phyloP scores from a whole-genome alignment of 208 protist species.

The Acanthamoeba divionensis region DNA sequence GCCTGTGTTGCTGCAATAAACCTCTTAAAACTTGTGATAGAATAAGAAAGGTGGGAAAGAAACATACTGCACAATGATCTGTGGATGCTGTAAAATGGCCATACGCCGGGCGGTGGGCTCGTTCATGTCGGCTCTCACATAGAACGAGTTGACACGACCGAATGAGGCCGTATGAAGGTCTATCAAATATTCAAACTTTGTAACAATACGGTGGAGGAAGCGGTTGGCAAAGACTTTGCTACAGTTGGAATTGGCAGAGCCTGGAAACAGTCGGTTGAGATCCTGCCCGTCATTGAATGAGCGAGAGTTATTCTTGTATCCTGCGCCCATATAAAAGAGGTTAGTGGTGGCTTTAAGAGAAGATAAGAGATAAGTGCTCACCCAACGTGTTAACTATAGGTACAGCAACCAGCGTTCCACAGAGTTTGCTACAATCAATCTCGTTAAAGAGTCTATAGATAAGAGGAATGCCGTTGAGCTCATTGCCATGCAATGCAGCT shows the following conservation, averaged over 20 bases:
- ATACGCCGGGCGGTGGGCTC: slow-evolving; percentile 44
- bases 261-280: slow-evolving; percentile 67
- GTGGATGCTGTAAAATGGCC: slow-evolving; percentile 64
- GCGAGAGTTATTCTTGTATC: slow-evolving; percentile 34
- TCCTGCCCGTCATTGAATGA: slow-evolving; percentile 60
- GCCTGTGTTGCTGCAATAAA: slow-evolving; percentile 60
- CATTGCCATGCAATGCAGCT: slow-evolving; percentile 59
- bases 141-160: slow-evolving; percentile 68
- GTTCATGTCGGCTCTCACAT: slow-evolving; percentile 71
- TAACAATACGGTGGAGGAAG: slow-evolving; percentile 54
- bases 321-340: background rate
- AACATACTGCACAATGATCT: slow-evolving; percentile 64
- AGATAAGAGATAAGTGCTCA: background rate
- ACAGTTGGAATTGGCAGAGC: slow-evolving; percentile 43
- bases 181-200: slow-evolving; percentile 66
- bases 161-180: slow-evolving; percentile 66
- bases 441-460: slow-evolving; percentile 53
- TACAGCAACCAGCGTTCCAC: slow-evolving; percentile 56
- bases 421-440: slow-evolving; percentile 42
- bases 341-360: background rate
- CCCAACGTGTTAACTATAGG: slow-evolving; percentile 51
- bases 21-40: background rate
- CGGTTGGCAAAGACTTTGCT: slow-evolving; percentile 55
- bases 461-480: slow-evolving; percentile 63
- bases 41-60: background rate